phyloP scores from a whole-genome alignment of 805 yeast species.

The Candida dajiaensis region DNA sequence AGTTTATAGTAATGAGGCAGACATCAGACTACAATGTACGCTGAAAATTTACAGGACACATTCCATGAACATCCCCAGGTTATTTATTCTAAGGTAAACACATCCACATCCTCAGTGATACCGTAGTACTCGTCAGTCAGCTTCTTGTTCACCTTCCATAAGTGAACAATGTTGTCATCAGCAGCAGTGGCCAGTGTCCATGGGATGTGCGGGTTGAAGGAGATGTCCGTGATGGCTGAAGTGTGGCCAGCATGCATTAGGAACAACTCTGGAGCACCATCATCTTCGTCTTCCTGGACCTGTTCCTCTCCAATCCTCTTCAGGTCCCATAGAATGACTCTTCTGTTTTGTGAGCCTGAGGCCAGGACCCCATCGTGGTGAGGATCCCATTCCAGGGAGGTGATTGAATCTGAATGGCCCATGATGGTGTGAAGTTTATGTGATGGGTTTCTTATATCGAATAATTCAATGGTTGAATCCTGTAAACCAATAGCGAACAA shows the following conservation, averaged over 20 bases:
- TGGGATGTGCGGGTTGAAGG: conserved; percentile 61
- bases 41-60: neutral
- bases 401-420: conserved; percentile 74
- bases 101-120: conserved; percentile 12
- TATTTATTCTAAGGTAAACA: conserved; percentile 16
- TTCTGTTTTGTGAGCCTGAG: conserved; percentile 70
- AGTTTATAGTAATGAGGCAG: too few relatives aligned
- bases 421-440: conserved; percentile 61
- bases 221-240: conserved; percentile 65
- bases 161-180: conserved; percentile 38
- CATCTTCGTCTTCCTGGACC: conserved; percentile 81
- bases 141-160: conserved; percentile 37
- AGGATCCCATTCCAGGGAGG: conserved; percentile 73
- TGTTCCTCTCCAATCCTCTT: conserved; percentile 79
- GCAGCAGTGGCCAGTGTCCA: conserved; percentile 65
- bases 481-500: conserved; percentile 66
- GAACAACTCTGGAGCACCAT: conserved; percentile 81
- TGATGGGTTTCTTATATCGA: conserved; percentile 49
- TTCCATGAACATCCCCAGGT: neutral
- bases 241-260: conserved; percentile 95
- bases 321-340: conserved; percentile 76
- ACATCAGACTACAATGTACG: neutral
- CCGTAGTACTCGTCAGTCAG: conserved; percentile 27
- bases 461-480: conserved; percentile 58
- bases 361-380: conserved; percentile 72